These are phyloP conservation scores for Talaromyces thailandensis DNA, from an alignment of 495 filamentous ascomycete genomes.

Conservation along the genomic window DNA sequence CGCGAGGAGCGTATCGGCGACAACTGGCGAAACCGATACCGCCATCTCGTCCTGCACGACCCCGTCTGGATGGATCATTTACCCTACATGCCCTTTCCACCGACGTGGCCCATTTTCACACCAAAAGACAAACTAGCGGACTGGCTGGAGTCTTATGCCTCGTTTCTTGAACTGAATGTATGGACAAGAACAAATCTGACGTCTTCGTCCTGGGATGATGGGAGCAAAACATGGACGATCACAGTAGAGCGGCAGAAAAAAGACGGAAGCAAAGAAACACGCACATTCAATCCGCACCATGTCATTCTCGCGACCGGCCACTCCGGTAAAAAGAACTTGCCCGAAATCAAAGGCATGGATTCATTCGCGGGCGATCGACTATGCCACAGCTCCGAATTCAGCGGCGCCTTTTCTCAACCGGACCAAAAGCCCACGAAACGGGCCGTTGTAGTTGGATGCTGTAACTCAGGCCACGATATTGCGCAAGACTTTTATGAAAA, in stretches of 20 bases:
- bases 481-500: conserved; percentile 75
- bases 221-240: conserved; percentile 49
- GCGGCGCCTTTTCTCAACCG: conserved; percentile 14
- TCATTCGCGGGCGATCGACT: conserved; percentile 38
- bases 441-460: conserved; percentile 68
- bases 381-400: conserved; percentile 33
- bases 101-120: conserved; percentile 58
- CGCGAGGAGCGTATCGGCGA: conserved; percentile 58
- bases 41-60: conserved; percentile 54
- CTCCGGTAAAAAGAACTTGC: conserved; percentile 37
- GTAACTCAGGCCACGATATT: conserved; percentile 82
- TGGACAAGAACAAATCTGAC: conserved; percentile 52
- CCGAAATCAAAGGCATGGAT: conserved; percentile 32
- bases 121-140: conserved; percentile 78
- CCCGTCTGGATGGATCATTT: conserved; percentile 68
- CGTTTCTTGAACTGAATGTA: conserved; percentile 63
- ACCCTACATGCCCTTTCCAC: conserved; percentile 63
- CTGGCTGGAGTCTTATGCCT: conserved; percentile 68
- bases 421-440: conserved; percentile 42
- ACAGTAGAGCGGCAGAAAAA: conserved; percentile 37
- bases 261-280: conserved; percentile 20
- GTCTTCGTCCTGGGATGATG: conserved; percentile 44
- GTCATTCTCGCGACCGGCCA: conserved; percentile 43
- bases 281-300: conserved; percentile 34
- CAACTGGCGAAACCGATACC: conserved; percentile 66